Conservation (phyloP, 1,284 basidiomycete genomes). For the Kalmanozyma brasiliensis region DNA sequence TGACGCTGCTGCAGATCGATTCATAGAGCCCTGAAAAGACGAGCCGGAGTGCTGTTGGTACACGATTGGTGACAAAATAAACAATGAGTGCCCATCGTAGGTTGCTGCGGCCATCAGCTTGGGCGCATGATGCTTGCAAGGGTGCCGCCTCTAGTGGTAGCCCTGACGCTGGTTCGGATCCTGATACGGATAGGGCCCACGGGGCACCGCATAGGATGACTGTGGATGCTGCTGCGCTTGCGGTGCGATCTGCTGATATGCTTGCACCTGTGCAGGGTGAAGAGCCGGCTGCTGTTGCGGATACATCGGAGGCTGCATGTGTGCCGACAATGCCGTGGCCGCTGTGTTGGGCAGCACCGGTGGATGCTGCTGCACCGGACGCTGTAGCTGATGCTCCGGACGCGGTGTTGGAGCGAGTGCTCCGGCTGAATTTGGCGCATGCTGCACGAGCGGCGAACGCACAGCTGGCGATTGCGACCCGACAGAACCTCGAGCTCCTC, state of each 20-base stretch:
- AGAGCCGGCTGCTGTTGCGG: constrained; percentile 2
- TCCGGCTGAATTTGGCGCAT: not conserved
- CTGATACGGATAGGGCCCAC: constrained; percentile 6
- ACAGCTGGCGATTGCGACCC: not conserved
- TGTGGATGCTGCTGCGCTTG: constrained; percentile 7
- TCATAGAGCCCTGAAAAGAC: too few relatives aligned
- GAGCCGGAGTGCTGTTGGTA: too few relatives aligned
- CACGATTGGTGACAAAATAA: too few relatives aligned
- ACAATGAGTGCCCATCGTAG: too few relatives aligned
- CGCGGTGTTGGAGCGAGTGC: too few relatives aligned
- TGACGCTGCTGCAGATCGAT: too few relatives aligned
- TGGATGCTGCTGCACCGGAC: not conserved
- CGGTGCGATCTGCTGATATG: constrained; percentile 2
- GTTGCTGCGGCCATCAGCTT: too few relatives aligned
- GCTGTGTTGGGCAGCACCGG: constrained; percentile 2
- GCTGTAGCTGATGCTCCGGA: constrained; percentile 2
- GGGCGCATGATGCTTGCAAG: too few relatives aligned
- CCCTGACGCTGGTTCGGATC: constrained; percentile 19
- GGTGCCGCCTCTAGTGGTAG: constrained; percentile 6
- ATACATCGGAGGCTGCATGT: constrained; percentile 10
- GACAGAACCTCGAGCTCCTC: not conserved
- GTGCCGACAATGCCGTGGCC: constrained; percentile 14
- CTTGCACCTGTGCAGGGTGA: constrained; percentile 1
- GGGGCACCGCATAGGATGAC: not conserved
- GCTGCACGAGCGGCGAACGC: constrained; percentile 3